phyloP scores from a whole-genome alignment of 2,329 filamentous ascomycete species.

The Corinectria fuckeliana region DNA sequence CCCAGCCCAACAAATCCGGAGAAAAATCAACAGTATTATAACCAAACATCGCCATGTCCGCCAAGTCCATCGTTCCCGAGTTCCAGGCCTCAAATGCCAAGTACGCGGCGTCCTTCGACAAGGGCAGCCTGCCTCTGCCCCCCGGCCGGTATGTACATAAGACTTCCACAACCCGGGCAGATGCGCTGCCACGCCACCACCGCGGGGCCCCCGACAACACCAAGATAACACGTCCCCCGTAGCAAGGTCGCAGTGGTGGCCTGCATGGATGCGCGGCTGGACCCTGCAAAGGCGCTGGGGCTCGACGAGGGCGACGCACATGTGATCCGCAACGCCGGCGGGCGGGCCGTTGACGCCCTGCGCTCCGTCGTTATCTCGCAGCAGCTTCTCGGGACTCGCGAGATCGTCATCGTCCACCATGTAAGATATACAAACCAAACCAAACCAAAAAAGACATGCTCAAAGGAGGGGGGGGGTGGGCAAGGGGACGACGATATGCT shows the following conservation, averaged over 20 bases:
- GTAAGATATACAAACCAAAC: no score
- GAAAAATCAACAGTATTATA: neutral
- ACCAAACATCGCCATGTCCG: constrained; percentile 3
- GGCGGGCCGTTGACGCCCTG: constrained; percentile 69
- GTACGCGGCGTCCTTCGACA: constrained; percentile 30
- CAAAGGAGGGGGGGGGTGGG: neutral
- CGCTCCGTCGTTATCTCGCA: constrained; percentile 80
- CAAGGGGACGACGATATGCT: neutral
- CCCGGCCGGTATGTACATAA: constrained; percentile 29
- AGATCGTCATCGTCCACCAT: constrained; percentile 78
- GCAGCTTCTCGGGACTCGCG: constrained; percentile 76
- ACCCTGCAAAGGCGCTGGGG: constrained; percentile 53
- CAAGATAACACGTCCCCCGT: neutral
- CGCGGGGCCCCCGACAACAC: no score
- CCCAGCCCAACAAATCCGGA: no score
- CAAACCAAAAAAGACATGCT: neutral
- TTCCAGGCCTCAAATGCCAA: constrained; percentile 33
- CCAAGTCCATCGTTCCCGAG: constrained; percentile 26
- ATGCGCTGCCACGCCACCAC: neutral
- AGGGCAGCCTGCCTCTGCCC: constrained; percentile 32
- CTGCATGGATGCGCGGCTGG: constrained; percentile 80
- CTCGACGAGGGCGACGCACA: constrained; percentile 70
- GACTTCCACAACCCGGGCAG: neutral
- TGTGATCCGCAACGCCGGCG: constrained; percentile 79
- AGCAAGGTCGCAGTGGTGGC: constrained; percentile 60